A percentile compares a stretch with the other conserved stretches of the same genome.
Conservation (phyloP, 305 asterid species). For the Fraxinus sp. region DNA sequence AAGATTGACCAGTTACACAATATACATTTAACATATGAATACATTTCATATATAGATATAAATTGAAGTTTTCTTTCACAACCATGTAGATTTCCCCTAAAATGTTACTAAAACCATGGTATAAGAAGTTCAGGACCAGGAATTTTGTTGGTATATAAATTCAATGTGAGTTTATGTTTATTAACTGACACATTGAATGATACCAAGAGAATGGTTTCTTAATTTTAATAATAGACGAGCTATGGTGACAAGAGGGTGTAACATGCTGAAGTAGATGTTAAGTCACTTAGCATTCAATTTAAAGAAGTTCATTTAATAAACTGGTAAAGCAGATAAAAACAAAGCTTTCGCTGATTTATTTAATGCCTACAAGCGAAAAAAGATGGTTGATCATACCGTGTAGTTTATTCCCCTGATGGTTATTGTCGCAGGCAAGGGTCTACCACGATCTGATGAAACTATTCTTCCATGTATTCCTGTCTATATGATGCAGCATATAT, state of each 20-base stretch:
- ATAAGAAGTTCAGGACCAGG: background rate
- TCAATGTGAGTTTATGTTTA: background rate
- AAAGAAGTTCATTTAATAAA: background rate
- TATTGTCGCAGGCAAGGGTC: conserved; percentile 75
- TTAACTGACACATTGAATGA: background rate
- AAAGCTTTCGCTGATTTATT: background rate
- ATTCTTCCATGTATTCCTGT: conserved; percentile 84
- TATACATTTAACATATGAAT: background rate
- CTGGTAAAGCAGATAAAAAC: background rate
- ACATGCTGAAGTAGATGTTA: background rate
- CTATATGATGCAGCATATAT: conserved; percentile 39
- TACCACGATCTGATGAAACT: conserved; percentile 71
- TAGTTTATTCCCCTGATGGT: conserved; percentile 71
- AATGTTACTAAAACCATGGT: background rate
- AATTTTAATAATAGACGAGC: background rate
- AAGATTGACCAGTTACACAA: background rate
- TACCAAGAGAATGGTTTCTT: background rate
- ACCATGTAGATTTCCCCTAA: background rate
- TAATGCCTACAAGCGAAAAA: background rate
- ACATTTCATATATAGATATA: background rate
- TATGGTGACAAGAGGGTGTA: background rate
- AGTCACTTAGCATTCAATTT: background rate
- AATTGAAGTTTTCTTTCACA: background rate
- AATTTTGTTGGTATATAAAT: background rate
- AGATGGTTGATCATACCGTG: conserved; percentile 45